Evolutionary conservation across 768 basidiomycete species (phyloP).

Genomic region (Inosperma sp.): DNA sequence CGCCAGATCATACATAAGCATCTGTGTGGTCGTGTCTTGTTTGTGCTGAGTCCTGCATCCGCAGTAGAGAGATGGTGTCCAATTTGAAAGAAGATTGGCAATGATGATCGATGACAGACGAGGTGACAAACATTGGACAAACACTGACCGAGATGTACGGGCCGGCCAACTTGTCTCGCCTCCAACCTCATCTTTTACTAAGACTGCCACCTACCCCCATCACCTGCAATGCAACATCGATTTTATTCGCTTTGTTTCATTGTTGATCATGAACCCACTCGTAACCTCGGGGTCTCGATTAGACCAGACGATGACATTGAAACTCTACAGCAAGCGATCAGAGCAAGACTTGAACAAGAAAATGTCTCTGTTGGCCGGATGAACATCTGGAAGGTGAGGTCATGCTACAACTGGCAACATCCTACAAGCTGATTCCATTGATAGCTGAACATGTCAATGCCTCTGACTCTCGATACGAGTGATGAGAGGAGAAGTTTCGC

Average conservation of each 20-base stretch:
- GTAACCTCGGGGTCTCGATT: neutral
- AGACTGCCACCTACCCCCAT: too few relatives aligned
- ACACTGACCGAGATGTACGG: too few relatives aligned
- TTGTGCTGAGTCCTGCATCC: too few relatives aligned
- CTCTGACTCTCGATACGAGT: neutral
- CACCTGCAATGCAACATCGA: neutral
- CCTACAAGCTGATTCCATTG: neutral
- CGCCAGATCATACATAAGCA: too few relatives aligned
- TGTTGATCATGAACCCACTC: neutral
- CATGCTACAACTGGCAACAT: neutral
- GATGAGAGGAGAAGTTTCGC: neutral
- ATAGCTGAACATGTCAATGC: neutral
- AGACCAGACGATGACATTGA: neutral
- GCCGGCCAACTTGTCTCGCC: too few relatives aligned
- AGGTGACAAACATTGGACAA: too few relatives aligned
- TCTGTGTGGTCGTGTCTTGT: too few relatives aligned
- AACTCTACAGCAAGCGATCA: neutral
- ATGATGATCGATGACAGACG: too few relatives aligned
- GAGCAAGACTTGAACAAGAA: neutral
- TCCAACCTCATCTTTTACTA: too few relatives aligned
- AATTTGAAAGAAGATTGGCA: too few relatives aligned
- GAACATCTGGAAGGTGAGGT: neutral
- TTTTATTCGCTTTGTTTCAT: neutral
- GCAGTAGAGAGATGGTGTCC: too few relatives aligned
- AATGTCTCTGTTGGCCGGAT: neutral